Evolutionary conservation across 176 grass and related monocot genomes (phyloP).

Genomic region (Musa troglodytarum): DNA sequence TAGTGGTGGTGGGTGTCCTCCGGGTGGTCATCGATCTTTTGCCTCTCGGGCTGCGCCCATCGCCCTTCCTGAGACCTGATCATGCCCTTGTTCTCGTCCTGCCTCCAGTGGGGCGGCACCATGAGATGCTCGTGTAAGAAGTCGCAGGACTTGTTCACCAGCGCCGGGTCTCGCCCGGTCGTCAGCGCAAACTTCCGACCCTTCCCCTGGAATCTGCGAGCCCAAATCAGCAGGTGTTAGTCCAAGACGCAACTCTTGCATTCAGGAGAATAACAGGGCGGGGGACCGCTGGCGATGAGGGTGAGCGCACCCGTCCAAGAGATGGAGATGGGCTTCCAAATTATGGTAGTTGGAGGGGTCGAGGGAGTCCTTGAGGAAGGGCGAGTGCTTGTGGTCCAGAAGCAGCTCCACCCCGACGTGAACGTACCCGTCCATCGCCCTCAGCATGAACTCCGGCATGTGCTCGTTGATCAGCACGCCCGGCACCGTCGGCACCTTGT

Average conservation of each 20-base stretch:
- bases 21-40: conserved; percentile 32
- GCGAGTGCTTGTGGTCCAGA: conserved; percentile 66
- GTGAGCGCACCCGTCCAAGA: conserved; percentile 64
- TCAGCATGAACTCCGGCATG: conserved; percentile 35
- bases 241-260: background rate
- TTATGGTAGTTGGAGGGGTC: conserved; percentile 60
- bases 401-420: conserved; percentile 68
- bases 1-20: conserved; percentile 28
- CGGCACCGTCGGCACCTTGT: conserved; percentile 64
- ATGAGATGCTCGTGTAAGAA: conserved; percentile 68
- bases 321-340: conserved; percentile 74
- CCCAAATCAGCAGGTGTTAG: background rate
- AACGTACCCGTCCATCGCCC: conserved; percentile 36
- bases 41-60: conserved; percentile 58
- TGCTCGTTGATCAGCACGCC: conserved; percentile 72
- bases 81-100: conserved; percentile 91
- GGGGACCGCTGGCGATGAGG: too few species aligned
- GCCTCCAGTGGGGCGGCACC: conserved; percentile 64
- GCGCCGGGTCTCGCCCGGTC: conserved; percentile 60
- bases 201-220: conserved; percentile 54
- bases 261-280: too few species aligned
- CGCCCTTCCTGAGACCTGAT: conserved; percentile 40
- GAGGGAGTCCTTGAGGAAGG: conserved; percentile 64
- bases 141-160: conserved; percentile 76
- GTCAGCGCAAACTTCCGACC: conserved; percentile 50